Base-by-base conservation (phyloP, 2,329 filamentous ascomycete genomes). In the Myriangium duriaei region DNA sequence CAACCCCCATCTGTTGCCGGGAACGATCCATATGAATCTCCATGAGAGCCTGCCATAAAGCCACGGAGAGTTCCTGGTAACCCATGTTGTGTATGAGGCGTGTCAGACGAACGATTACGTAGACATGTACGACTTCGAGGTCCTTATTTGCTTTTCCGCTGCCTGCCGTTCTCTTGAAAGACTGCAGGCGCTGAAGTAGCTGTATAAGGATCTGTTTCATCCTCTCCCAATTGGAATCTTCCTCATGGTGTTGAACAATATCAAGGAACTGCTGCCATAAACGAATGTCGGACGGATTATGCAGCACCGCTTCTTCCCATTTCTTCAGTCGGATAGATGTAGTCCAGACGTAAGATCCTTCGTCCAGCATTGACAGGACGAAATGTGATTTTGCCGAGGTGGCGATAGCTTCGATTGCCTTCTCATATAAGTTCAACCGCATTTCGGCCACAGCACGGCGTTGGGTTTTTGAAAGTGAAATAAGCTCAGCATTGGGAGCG, bases 21-120 rank as follows among this genome's bases (percentile, higher is more conserved):
- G 81, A 76, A 3, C 65, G 65, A 32, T 74, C 75, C 42, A 85
- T 71, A 12, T 73, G 75, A 37, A 80, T 65, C 51, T 95, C 88
- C 0, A 95, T 59, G 1, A 81, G 50, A 4, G 76, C 81, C 59
- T 96, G 88, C 86, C 88, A 95, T 4, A 80, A 68, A 7, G 79
- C 84, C 3, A 82, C 64, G 1, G 84, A 79, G 18, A 83, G 64
- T 53, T 95, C 88, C 31, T 68, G 64, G 52, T 81, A 94, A 0
- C 88, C 88, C 32, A 81, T 68, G 51, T 93, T 79, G 31, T 76
- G 67, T 18, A 88, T 65, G 51, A 91, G 81, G 2, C 74, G 58
- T 0, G 83, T 88, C n/a, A 79, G 55, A 29, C 84, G 73, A 2
- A 92, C 62, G 12, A 94, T 71, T 1, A 92, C 59, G 51, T 92